Percentiles rank a stretch among this genome's conserved stretches.
These are phyloP conservation scores for Brassica balearica DNA, from an alignment of 441 rosid species.

Conservation along the genomic window DNA sequence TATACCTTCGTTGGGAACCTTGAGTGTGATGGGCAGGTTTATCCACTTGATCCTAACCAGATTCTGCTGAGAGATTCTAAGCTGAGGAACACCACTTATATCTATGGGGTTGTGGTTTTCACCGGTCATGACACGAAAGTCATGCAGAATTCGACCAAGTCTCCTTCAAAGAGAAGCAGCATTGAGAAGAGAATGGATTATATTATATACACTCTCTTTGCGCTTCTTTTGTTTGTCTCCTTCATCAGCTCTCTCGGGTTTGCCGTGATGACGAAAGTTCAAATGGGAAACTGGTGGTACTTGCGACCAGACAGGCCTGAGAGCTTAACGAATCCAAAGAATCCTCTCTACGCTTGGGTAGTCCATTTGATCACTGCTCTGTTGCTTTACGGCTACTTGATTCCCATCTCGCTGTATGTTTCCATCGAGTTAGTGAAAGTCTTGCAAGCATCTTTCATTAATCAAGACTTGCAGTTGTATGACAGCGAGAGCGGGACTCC, in stretches of 20 bases:
- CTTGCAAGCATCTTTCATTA: slow-evolving; percentile 71
- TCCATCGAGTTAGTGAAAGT: slow-evolving; percentile 87
- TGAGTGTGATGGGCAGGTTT: slow-evolving; percentile 51
- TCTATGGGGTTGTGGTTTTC: slow-evolving; percentile 74
- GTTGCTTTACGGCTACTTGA: slow-evolving; percentile 78
- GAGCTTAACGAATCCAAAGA: slow-evolving; percentile 51
- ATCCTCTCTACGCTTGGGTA: slow-evolving; percentile 51
- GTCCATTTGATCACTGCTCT: slow-evolving; percentile 66
- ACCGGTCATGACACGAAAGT: slow-evolving; percentile 79
- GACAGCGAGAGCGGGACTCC: slow-evolving; percentile 61
- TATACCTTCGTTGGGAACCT: slow-evolving; percentile 75
- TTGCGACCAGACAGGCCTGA: slow-evolving; percentile 47
- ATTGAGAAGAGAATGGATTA: slow-evolving; percentile 76
- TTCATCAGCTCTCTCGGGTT: slow-evolving; percentile 60
- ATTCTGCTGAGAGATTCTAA: slow-evolving; percentile 76
- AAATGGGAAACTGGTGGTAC: slow-evolving; percentile 71
- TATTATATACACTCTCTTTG: slow-evolving; percentile 69
- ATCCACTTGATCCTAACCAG: slow-evolving; percentile 65
- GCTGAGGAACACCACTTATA: slow-evolving; percentile 70
- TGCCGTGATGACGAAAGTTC: slow-evolving; percentile 43
- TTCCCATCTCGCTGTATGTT: slow-evolving; percentile 86
- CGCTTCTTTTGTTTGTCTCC: slow-evolving; percentile 61
- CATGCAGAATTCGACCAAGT: slow-evolving; percentile 62
- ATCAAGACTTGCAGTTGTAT: slow-evolving; percentile 68
- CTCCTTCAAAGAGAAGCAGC: slow-evolving; percentile 75